Base-by-base conservation (phyloP, 1,284 basidiomycete genomes). In the Ceratobasidium sp. region DNA sequence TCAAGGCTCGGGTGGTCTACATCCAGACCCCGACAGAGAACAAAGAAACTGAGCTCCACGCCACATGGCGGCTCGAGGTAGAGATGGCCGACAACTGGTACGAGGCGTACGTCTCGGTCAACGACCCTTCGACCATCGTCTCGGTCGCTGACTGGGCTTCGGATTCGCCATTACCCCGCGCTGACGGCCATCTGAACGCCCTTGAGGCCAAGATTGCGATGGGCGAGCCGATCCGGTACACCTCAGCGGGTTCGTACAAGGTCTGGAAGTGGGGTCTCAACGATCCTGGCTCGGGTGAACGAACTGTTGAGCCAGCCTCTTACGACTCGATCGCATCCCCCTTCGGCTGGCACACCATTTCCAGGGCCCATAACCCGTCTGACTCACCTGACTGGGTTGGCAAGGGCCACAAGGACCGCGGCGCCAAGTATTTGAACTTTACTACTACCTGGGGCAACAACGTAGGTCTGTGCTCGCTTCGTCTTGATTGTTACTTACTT, bases 361-460 rank as follows among this genome's bases (percentile, higher is more conserved):
- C 85, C n/a, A 80, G 81, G 39, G 75, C 76, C 53, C 81, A 89
- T 0, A 82, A 93, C 39, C 91, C 90, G 27, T 83, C 81, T 76
- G 79, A 80, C 19, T 49, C 56, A 31, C 69, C 69, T n/a, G 58
- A 11, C 9, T 61, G 56, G 69, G 19, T 72, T 5, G 58, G 56
- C 27, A 72, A 72, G 31, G 39, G 34, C 58, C 7, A 77, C 79
- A 77, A 46, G 82, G 56, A 46, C 16, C 29, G 34, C 53, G 73
- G 66, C 46, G 81, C 75, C 81, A 79, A 54, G 24, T 74, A 84
- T 83, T 80, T 88, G 77, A 91, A 91, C 79, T 92, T 91, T 66
- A 89, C 89, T 43, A 92, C 90, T 8, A 97, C 95, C 0, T 91
- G 89, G 85, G 96, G 96, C 72, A 97, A 97, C 87, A 97, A 97